phyloP scores from a whole-genome alignment of 164 flowering plant genomes.

The Piper betle region DNA sequence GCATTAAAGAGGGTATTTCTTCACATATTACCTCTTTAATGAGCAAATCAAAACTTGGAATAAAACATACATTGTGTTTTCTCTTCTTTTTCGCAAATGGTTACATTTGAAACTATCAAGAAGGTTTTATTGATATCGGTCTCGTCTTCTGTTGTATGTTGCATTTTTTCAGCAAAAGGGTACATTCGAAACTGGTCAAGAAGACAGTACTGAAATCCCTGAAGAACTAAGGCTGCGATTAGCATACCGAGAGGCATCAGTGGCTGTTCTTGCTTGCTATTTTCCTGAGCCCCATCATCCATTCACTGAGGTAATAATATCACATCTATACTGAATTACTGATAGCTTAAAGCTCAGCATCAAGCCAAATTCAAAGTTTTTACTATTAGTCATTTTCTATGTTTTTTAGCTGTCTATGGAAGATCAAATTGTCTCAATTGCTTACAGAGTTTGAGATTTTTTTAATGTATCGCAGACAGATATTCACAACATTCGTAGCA shows the following conservation, averaged over 20 bases:
- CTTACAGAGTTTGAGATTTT: not conserved
- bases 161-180: constrained; percentile 79
- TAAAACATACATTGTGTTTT: not conserved
- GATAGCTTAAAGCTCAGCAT: not conserved
- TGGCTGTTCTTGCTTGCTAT: constrained; percentile 90
- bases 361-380: not conserved
- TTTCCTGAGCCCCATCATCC: constrained; percentile 73
- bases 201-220: constrained; percentile 75
- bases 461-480: constrained; percentile 49
- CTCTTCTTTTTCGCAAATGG: constrained; percentile 67
- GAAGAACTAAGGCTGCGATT: constrained; percentile 75
- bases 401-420: not conserved
- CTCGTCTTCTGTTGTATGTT: not conserved
- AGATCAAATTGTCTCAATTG: not conserved
- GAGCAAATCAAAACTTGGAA: not conserved
- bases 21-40: not conserved
- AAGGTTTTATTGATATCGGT: constrained; percentile 58
- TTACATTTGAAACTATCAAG: constrained; percentile 94
- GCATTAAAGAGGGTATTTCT: constrained; percentile 75
- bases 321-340: not conserved
- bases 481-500: constrained; percentile 49
- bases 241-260: constrained; percentile 95
- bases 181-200: constrained; percentile 94
- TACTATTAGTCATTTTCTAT: not conserved
- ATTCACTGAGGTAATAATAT: constrained; percentile 57